Evolutionary conservation across 169 alveolate species (phyloP).

Genomic region (Eimeria tenella): DNA sequence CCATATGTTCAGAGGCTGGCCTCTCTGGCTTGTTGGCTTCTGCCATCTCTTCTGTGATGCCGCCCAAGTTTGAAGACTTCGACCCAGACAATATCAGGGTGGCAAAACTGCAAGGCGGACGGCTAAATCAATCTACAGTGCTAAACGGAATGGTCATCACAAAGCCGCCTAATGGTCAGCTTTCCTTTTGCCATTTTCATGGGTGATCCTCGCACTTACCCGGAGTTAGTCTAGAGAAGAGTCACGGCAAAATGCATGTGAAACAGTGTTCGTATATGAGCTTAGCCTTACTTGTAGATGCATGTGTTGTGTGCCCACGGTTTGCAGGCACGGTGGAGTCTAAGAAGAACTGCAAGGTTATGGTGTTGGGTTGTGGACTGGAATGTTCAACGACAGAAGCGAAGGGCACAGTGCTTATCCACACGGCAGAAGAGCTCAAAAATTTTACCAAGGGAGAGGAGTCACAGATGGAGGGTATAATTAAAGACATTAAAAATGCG

Average conservation of each 20-base stretch:
- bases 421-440: slow-evolving; percentile 97
- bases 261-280: not conserved
- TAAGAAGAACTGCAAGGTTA: slow-evolving; percentile 95
- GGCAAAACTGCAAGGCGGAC: slow-evolving; percentile 97
- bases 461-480: slow-evolving; percentile 80
- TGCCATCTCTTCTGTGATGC: slow-evolving; percentile 81
- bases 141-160: slow-evolving; percentile 95
- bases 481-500: slow-evolving; percentile 79
- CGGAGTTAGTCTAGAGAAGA: no score
- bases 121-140: slow-evolving; percentile 92
- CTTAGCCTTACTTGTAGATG: not conserved
- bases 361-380: slow-evolving; percentile 97
- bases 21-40: slow-evolving; percentile 76
- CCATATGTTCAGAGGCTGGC: slow-evolving; percentile 82
- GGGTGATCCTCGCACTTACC: no score
- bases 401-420: slow-evolving; percentile 98
- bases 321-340: slow-evolving; percentile 94
- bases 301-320: not conserved
- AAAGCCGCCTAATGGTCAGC: slow-evolving; percentile 84
- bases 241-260: no score
- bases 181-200: no score
- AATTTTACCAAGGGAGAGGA: slow-evolving; percentile 86
- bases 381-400: slow-evolving; percentile 97
- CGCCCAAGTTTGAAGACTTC: slow-evolving; percentile 88
- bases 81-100: slow-evolving; percentile 98